Base-by-base conservation (phyloP, 164 flowering plant species). In the Warburgia ugandensis region DNA sequence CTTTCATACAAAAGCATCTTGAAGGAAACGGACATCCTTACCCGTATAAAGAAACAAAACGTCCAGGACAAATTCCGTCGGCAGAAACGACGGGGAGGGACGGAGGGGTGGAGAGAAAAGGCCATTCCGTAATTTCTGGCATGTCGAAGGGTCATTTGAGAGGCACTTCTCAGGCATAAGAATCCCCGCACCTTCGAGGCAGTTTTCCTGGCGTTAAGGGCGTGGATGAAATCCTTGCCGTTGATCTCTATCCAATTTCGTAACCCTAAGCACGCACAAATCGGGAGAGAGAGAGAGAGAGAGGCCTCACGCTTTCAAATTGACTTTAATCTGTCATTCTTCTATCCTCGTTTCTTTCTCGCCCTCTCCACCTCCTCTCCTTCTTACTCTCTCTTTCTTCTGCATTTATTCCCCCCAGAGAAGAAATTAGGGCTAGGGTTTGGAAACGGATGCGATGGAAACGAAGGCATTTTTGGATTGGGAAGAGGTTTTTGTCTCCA, bases 401-500 rank as follows among this genome's bases (percentile, higher is more conserved):
- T 29, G 21, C 11, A 30, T 36, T 21, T 21, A 11, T 14, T 28
- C 27, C 6, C 6, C 28, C 10, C 14, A 11, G 3, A 11, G 29
- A 22, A 3, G 13, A 33, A 58, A 23, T 12, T 45, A 45, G 35
- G 37, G 58, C 33, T 54, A 39, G 54, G 54, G 45, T 29, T 52
- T 30, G 23, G 17, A 10, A n/a, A 27, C 5, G 29, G 19, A 6
- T n/a, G 29, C 22, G 6, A 14, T 37, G 55, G n/a, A 39, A 29
- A 19, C 51, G 35, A 30, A 56, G 56, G 23, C 29, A 28, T 89
- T 60, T 56, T 74, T 63, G 23, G 50, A 66, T 5, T 89, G 92
- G 90, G 81, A 78, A 16, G 97, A 85, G 77, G 75, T 78, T 48
- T 36, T 49, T 4, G 76, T 74, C 16, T 72, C 74, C 45, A 67